Conservation (phyloP, 305 asterid species). For the Solanum hybrid region DNA sequence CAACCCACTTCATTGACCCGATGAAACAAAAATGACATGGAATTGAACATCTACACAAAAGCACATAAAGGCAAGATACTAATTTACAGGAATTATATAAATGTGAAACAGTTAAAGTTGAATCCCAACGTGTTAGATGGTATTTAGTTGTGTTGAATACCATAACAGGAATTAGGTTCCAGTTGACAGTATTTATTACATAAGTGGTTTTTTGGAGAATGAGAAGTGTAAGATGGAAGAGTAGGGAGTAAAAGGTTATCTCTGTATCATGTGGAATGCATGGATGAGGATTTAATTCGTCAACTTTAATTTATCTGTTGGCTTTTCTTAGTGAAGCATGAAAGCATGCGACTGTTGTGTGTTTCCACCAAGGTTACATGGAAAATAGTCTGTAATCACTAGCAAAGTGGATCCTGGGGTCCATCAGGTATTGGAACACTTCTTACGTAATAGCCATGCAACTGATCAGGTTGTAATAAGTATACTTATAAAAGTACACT, state of each 20-base stretch:
- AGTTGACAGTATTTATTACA: neutral
- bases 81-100: neutral
- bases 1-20: neutral
- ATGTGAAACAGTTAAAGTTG: neutral
- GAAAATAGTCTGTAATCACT: neutral
- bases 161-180: neutral
- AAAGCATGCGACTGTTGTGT: neutral
- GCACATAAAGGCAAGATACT: neutral
- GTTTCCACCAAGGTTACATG: neutral
- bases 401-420: neutral
- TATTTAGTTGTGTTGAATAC: neutral
- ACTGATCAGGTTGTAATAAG: neutral
- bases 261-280: neutral
- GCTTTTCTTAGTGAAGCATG: neutral
- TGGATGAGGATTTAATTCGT: neutral
- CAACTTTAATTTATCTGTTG: neutral
- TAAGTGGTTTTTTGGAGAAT: neutral
- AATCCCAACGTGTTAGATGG: neutral
- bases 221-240: neutral
- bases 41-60: neutral
- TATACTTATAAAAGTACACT: neutral
- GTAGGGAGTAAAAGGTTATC: neutral
- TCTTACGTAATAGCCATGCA: neutral
- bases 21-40: neutral
- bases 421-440: neutral